Conservation (phyloP, 257 asterid genomes). For the Solanum dulcamara region DNA sequence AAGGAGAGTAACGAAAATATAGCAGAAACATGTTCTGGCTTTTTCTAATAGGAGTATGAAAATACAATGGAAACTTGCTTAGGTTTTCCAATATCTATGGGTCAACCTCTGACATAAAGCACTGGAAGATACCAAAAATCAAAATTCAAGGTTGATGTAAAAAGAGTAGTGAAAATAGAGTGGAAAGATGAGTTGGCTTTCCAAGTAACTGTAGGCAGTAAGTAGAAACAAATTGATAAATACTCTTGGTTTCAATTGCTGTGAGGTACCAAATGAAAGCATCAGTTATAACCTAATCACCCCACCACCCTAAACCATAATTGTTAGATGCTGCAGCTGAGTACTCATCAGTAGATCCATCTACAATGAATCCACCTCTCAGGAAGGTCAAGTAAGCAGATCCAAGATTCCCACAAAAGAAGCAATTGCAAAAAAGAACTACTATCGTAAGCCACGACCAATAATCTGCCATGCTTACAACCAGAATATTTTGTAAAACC, state of each 20-base stretch:
- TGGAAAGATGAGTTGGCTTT: not conserved
- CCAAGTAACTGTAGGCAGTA: not conserved
- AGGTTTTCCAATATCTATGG: not conserved
- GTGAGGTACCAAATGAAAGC: not conserved
- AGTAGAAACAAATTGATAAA: not conserved
- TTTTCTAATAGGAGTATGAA: not conserved
- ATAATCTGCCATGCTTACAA: not conserved
- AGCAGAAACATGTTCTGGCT: not conserved
- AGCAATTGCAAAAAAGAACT: not conserved
- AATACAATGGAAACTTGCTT: not conserved
- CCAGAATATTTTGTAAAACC: not conserved
- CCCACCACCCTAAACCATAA: not conserved
- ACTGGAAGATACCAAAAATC: not conserved
- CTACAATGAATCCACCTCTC: not conserved
- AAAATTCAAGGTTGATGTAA: not conserved
- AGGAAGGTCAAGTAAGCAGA: not conserved
- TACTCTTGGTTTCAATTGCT: not conserved
- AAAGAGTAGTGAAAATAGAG: not conserved
- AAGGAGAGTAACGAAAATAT: not conserved
- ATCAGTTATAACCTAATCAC: not conserved
- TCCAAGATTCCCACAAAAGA: not conserved
- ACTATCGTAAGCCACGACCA: not conserved
- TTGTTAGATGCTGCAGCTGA: not conserved
- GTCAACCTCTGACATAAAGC: not conserved
- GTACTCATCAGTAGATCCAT: not conserved